Percentiles rank a stretch among this genome's conserved stretches.
Conservation (phyloP, 2,329 filamentous ascomycete species). For the Alternaria incomplexa region DNA sequence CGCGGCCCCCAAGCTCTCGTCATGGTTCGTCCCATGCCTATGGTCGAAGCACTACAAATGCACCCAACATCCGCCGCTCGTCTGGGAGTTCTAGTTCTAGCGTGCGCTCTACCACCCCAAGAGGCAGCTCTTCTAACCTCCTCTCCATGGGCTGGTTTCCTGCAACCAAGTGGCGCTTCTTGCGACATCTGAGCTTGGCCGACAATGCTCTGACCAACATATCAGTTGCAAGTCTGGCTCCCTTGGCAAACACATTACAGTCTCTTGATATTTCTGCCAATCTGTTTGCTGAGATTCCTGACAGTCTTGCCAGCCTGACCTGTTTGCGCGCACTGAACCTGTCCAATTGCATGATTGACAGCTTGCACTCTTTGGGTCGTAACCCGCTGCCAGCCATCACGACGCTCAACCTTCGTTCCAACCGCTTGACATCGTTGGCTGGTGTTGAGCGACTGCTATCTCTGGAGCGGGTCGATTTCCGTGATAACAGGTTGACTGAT, state of each 20-base stretch:
- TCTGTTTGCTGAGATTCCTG: slow-evolving; percentile 91
- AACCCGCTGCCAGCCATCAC: slow-evolving; percentile 92
- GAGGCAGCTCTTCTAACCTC: slow-evolving; percentile 79
- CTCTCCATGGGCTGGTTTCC: slow-evolving; percentile 75
- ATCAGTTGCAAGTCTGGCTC: slow-evolving; percentile 74
- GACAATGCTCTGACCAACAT: slow-evolving; percentile 90
- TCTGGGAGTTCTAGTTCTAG: slow-evolving; percentile 92
- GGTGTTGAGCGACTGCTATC: slow-evolving; percentile 89
- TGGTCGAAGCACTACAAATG: slow-evolving; percentile 57
- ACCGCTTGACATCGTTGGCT: slow-evolving; percentile 83
- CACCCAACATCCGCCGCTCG: slow-evolving; percentile 79
- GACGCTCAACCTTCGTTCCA: slow-evolving; percentile 87
- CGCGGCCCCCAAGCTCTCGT: slow-evolving; percentile 76
- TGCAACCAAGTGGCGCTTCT: slow-evolving; percentile 89
- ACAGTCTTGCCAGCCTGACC: slow-evolving; percentile 83
- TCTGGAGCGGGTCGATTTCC: slow-evolving; percentile 85
- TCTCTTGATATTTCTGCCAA: slow-evolving; percentile 94
- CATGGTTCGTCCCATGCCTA: slow-evolving; percentile 70
- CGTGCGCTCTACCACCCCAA: slow-evolving; percentile 61
- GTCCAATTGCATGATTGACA: slow-evolving; percentile 97
- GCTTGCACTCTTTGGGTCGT: slow-evolving; percentile 82
- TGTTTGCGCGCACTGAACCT: slow-evolving; percentile 91
- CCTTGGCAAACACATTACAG: slow-evolving; percentile 84
- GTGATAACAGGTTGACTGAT: slow-evolving; percentile 90
- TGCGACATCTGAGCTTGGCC: slow-evolving; percentile 87